Base-by-base conservation (phyloP, 305 asterid species). In the Lippia alba region DNA sequence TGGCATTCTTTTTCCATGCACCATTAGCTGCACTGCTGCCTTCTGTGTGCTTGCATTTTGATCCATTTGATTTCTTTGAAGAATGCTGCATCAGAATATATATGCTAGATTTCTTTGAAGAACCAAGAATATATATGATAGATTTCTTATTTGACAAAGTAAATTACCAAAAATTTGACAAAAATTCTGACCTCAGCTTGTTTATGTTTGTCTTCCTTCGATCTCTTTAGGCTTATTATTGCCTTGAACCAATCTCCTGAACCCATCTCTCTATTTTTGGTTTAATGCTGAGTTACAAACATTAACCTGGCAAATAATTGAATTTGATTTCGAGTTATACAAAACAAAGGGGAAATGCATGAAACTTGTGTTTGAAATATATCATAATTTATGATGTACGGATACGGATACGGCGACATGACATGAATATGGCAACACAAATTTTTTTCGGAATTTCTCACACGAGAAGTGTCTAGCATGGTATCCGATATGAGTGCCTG, bases 161-260 rank as follows among this genome's bases (percentile, higher is more conserved):
- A 24, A 24, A 24, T 24, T 24, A 24, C 30, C 30, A 24, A 24
- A 24, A 24, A 24, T 24, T 24, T 24, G 30, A 24, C 30, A 24
- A 24, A 24, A 24, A 24, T 24, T 24, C 30, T 24, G 30, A 76
- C 86, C 80, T 86, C 75, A 68, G 54, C 9, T 18, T 81, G 77
- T 62, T 73, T 84, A 1, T 74, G 72, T 67, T 68, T 73, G 9
- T 66, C 64, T 63, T 56, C 57, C 83, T 85, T 89, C 15, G 72
- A 59, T 67, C 76, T 77, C 78, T 66, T 87, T 53, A 78, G 81
- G 59, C 81, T 44, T 57, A 82, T 76, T 18, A 81, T 67, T 32
- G 70, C 71, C 75, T 83, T 87, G 76, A 89, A 80, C 82, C 96
- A 87, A 74, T 65, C 66, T 44, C 84, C 80, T 45, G 83, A 75